Percentiles rank a stretch among this genome's conserved stretches.
Conservation (phyloP, 2,329 filamentous ascomycete species). For the Emergomyces pasteurianus region DNA sequence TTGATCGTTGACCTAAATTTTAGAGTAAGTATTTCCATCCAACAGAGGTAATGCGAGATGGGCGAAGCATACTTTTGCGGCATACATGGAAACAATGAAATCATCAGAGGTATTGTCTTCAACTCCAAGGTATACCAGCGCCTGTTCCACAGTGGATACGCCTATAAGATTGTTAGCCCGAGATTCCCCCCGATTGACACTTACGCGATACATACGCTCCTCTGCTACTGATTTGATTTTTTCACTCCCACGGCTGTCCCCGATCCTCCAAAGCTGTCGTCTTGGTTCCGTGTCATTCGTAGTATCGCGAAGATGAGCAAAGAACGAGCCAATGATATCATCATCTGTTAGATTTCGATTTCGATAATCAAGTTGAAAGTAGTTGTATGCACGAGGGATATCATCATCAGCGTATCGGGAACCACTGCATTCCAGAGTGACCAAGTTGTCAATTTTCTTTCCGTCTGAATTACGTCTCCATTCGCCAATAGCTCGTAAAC, state of each 20-base stretch:
- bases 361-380: constrained; percentile 43
- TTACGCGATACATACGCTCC: constrained; percentile 30
- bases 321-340: constrained; percentile 50
- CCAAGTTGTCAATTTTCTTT: constrained; percentile 40
- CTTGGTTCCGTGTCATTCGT: constrained; percentile 44
- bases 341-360: constrained; percentile 42
- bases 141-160: constrained; percentile 52
- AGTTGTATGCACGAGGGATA: constrained; percentile 45
- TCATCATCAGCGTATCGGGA: constrained; percentile 47
- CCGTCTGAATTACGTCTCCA: constrained; percentile 38
- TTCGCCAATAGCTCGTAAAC: constrained; percentile 47
- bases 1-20: constrained; percentile 38
- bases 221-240: constrained; percentile 47
- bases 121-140: constrained; percentile 49
- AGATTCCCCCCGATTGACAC: not conserved
- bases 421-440: constrained; percentile 46
- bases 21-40: not conserved
- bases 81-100: constrained; percentile 45
- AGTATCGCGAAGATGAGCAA: constrained; percentile 45
- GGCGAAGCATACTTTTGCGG: constrained; percentile 38
- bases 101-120: constrained; percentile 41
- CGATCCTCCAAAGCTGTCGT: constrained; percentile 48
- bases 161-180: constrained; percentile 19
- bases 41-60: not conserved
- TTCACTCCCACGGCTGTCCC: constrained; percentile 44